Conservation (phyloP, 2,329 filamentous ascomycete species). For the Colletotrichum abscissum region DNA sequence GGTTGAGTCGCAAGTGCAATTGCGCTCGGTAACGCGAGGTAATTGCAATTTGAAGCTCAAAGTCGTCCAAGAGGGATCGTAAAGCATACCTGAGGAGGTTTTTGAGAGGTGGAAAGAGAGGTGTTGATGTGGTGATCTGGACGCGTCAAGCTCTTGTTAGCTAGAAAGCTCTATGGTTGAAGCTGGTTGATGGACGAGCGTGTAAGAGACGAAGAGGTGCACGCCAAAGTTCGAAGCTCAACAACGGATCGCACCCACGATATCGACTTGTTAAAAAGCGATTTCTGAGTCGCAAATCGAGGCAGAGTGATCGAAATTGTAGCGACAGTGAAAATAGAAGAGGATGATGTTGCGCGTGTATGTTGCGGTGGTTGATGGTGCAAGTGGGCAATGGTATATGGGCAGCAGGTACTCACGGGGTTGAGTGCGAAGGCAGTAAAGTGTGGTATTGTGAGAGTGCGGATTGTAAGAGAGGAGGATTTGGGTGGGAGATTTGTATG, state of each 20-base stretch:
- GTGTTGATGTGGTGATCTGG: conserved; percentile 45
- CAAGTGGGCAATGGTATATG: conserved; percentile 40
- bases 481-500: conserved; percentile 71
- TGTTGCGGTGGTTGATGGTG: conserved; percentile 46
- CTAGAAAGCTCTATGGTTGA: conserved; percentile 34
- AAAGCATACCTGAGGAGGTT: conserved; percentile 50
- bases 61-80: conserved; percentile 40
- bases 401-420: conserved; percentile 64
- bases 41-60: conserved; percentile 49
- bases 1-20: conserved; percentile 51
- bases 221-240: conserved; percentile 12
- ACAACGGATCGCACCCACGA: neutral
- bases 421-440: conserved; percentile 41
- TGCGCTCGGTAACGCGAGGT: conserved; percentile 45
- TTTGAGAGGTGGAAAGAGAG: conserved; percentile 38
- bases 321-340: neutral
- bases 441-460: conserved; percentile 56
- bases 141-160: conserved; percentile 44
- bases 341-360: conserved; percentile 43
- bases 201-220: conserved; percentile 2
- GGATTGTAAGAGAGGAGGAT: conserved; percentile 63
- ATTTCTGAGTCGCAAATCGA: neutral
- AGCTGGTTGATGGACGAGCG: conserved; percentile 36
- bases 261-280: conserved; percentile 41
- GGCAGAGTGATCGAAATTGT: neutral